Evolutionary conservation across 805 yeast species (phyloP).

Genomic region (Candida nitratophila): DNA sequence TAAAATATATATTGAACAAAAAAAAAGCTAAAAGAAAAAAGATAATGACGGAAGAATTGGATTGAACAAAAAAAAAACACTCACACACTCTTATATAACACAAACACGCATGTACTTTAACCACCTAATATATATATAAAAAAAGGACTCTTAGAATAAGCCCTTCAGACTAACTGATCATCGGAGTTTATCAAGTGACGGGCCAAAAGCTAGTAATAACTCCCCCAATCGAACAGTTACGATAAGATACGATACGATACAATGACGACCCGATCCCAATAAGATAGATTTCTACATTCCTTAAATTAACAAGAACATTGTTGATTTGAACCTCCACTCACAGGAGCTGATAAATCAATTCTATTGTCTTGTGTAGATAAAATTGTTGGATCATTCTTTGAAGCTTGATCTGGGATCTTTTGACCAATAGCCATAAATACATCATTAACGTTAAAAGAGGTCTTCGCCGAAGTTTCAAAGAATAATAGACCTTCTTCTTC

Average conservation of each 20-base stretch:
- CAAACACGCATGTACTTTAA: neutral
- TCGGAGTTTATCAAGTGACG: too few relatives aligned
- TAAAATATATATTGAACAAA: neutral
- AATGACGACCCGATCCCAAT: too few relatives aligned
- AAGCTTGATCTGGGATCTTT: conserved; percentile 54
- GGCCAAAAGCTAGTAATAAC: too few relatives aligned
- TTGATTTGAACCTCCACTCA: conserved; percentile 11
- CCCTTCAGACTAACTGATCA: too few relatives aligned
- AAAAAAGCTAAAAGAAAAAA: neutral
- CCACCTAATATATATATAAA: too few relatives aligned
- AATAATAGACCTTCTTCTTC: conserved; percentile 86
- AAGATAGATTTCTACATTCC: too few relatives aligned
- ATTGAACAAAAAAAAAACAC: too few relatives aligned
- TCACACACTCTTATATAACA: too few relatives aligned
- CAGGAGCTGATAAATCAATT: conserved; percentile 31
- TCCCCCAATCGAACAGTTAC: too few relatives aligned
- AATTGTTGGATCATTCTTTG: conserved; percentile 13
- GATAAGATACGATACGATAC: too few relatives aligned
- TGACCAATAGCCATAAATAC: conserved; percentile 87
- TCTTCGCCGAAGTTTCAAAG: conserved; percentile 92
- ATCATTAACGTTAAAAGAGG: conserved; percentile 82
- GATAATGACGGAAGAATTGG: too few relatives aligned
- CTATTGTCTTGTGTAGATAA: conserved; percentile 13
- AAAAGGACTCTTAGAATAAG: too few relatives aligned
- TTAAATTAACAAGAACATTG: conserved; percentile 31